Base-by-base conservation (phyloP, 2,329 filamentous ascomycete species). In the Leptographium radiaticola region DNA sequence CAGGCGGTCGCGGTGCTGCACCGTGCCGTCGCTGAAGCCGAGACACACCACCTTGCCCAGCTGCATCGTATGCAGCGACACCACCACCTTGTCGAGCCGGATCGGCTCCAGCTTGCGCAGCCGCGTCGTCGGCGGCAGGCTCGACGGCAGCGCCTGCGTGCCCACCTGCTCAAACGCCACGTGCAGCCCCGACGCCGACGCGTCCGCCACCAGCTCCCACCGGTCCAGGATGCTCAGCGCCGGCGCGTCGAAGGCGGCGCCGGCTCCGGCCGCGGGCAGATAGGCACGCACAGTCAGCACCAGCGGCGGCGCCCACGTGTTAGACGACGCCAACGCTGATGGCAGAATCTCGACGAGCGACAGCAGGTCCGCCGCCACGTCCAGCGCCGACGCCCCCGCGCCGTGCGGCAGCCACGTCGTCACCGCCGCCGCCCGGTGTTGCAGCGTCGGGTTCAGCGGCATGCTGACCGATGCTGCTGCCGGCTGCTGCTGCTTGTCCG, bases 281-380 rank as follows among this genome's bases (percentile, higher is more conserved):
- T 77, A 77, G 11, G 85, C 86, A 56, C 89, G 88, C 34, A 90
- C 77, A 0, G 85, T 83, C 38, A 95, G 66, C 20, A 96, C 74
- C 40, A 84, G 79, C 0, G 83, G 80, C 39, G 77, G 71, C 52
- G 65, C 71, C 58, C 69, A 75, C 40, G 76, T 75, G 60, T 80
- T 77, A n/a, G 74, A 75, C 2, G 72, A 69, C 25, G 88, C 83
- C 36, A 81, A 70, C 9, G 81, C 74, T 12, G 80, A 77, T 1
- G 87, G 83, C 38, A 94, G 69, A 50, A 94, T 76, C 59, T 88
- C 83, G 11, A 95, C 69, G 59, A 86, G 83, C 2, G 87, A 89
- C 7, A 95, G 71, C 59, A 81, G 77, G 9, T 75, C 71, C 73
- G 83, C 72, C 57, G 74, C 74, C 1, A 71, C 65, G 55, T 80